phyloP scores from a whole-genome alignment of 306 rosid species.

The Quercus engelmannii region DNA sequence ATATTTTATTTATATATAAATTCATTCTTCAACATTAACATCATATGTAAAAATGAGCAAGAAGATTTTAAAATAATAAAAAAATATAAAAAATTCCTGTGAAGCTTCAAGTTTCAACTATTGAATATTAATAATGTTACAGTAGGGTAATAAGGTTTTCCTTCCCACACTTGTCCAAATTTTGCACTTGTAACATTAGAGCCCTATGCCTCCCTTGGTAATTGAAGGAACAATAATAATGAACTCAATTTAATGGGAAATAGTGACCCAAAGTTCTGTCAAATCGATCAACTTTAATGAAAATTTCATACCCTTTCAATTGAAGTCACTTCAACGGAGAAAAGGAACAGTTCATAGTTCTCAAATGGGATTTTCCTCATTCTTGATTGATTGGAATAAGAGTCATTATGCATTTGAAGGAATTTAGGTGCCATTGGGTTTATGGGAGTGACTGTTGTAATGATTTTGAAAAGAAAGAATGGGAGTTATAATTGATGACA shows the following conservation, averaged over 20 bases:
- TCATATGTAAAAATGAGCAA: no score
- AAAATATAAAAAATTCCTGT: no score
- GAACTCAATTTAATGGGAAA: conserved; percentile 30
- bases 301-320: conserved; percentile 37
- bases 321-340: conserved; percentile 56
- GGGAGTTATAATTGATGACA: conserved; percentile 37
- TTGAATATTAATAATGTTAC: not conserved
- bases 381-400: conserved; percentile 50
- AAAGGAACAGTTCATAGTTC: conserved; percentile 40
- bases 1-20: no score
- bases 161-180: conserved; percentile 11
- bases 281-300: conserved; percentile 69
- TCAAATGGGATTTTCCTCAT: conserved; percentile 19
- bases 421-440: conserved; percentile 40
- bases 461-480: conserved; percentile 58
- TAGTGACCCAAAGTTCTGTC: conserved; percentile 68
- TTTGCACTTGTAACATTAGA: conserved; percentile 2
- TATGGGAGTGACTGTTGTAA: conserved; percentile 83
- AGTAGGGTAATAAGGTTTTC: not conserved
- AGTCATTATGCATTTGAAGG: conserved; percentile 40
- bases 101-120: no score
- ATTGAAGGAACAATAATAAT: conserved; percentile 25
- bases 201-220: conserved; percentile 33
- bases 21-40: no score
- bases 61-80: no score